Evolutionary conservation across 2,329 filamentous ascomycete genomes (phyloP), one percentile per base, ranked within the genome.

Genomic region (Bipolaris victoriae): DNA sequence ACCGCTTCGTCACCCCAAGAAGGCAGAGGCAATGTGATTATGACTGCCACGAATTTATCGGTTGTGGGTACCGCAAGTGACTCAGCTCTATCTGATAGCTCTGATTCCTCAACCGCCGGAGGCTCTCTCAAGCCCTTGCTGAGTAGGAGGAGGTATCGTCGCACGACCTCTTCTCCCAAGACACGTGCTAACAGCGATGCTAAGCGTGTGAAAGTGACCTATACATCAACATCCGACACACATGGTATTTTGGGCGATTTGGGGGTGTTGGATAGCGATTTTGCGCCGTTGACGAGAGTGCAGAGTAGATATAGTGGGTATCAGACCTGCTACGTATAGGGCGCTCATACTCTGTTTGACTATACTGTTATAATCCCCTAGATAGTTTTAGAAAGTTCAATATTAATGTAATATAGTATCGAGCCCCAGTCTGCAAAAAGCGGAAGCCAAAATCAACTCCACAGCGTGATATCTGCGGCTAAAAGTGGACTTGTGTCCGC

Each of bases 281-380:
- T 66, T 36, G 55, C 58, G 37, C 65, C 63, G 15, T 48, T 70
- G 55, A 58, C 57, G 45, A 64, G 62, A 47, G 60, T 67, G 7
- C 43, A 44, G 54, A 70, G 63, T 58, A 48, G 44, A 16, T 45
- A 33, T 20, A 22, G 9, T 47, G 46, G 35, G 5, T 47, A 37
- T 43, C 43, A 24, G 20, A 35, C 41, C 29, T 57, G 39, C 31
- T n/a, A 16, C 22, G 50, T 40, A 18, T 54, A 40, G 36, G n/a
- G 6, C 16, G 29, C 2, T 24, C 29, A 11, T 7, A 13, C 18
- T 13, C 3, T 26, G 9, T 45, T 16, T 7, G 3, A 5, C 7
- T 9, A 24, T 11, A 24, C n/a, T 7, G 9, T 16, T 15, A 16
- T 22, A 24, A 13, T 6, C 13, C 6, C 16, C 24, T n/a, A 11